phyloP scores from a whole-genome alignment of 2,329 filamentous ascomycete species.

The Emergomyces orientalis region DNA sequence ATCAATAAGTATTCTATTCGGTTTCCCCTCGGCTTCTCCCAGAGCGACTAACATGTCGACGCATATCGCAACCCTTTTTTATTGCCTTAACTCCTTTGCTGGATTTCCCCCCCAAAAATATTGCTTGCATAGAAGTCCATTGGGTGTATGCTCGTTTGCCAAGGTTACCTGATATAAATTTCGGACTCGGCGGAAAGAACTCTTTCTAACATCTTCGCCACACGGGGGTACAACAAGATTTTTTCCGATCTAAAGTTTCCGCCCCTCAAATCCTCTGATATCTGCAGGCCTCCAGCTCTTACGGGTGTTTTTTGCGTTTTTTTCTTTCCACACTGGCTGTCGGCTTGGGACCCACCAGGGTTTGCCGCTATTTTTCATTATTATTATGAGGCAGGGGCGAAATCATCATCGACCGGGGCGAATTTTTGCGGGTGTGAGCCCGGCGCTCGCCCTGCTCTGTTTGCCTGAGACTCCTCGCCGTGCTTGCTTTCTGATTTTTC shows the following conservation, averaged over 20 bases:
- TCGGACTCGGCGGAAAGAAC: not conserved
- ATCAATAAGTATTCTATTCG: not conserved
- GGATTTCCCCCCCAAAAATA: too few species aligned
- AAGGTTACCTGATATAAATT: not conserved
- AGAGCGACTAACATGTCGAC: not conserved
- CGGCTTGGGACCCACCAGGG: not conserved
- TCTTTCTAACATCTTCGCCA: too few species aligned
- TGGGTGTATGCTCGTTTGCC: too few species aligned
- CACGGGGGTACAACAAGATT: too few species aligned
- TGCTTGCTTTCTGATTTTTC: not conserved
- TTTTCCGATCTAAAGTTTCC: too few species aligned
- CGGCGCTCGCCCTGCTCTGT: not conserved
- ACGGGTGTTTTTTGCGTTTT: too few species aligned
- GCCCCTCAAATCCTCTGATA: too few species aligned
- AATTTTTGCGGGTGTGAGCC: not conserved
- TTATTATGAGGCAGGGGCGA: not conserved
- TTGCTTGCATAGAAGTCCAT: too few species aligned
- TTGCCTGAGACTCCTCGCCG: not conserved
- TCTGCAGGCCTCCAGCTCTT: too few species aligned
- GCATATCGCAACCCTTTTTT: not conserved
- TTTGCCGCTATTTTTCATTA: too few species aligned
- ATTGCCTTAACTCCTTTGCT: not conserved
- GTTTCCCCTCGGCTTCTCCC: not conserved
- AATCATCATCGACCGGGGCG: not conserved
- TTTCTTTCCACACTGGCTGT: too few species aligned